Conservation (phyloP, 345 rosid species). For the Syzygium grande region DNA sequence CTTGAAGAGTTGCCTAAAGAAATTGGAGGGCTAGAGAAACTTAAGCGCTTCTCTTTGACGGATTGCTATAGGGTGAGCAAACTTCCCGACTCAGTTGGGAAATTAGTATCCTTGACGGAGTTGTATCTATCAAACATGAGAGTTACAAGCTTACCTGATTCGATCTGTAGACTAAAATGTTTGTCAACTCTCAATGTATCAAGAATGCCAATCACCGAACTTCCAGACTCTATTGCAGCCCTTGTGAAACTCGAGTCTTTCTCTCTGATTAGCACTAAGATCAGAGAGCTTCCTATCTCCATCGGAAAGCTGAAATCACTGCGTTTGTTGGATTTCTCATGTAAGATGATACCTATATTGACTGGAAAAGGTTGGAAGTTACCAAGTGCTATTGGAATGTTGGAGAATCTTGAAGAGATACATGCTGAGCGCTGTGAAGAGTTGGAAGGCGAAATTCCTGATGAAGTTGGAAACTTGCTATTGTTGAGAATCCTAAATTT, state of each 20-base stretch:
- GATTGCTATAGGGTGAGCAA: neutral
- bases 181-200: neutral
- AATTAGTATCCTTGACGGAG: neutral
- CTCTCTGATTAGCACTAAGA: neutral
- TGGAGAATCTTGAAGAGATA: conserved; percentile 1
- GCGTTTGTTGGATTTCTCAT: neutral
- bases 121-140: neutral
- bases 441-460: conserved; percentile 1
- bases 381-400: neutral
- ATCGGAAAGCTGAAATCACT: neutral
- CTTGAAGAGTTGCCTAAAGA: neutral
- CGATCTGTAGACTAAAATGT: neutral
- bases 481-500: neutral
- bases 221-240: neutral
- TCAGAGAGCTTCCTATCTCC: neutral
- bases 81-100: neutral
- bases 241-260: neutral
- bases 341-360: neutral
- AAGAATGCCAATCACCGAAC: neutral
- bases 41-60: neutral
- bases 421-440: neutral
- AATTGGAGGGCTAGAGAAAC: neutral
- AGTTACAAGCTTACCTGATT: neutral
- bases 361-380: neutral
- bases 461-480: neutral